Percentiles rank a stretch among this genome's conserved stretches.
phyloP scores from a whole-genome alignment of 1,284 basidiomycete genomes.

The Leucoagaricus sp. region DNA sequence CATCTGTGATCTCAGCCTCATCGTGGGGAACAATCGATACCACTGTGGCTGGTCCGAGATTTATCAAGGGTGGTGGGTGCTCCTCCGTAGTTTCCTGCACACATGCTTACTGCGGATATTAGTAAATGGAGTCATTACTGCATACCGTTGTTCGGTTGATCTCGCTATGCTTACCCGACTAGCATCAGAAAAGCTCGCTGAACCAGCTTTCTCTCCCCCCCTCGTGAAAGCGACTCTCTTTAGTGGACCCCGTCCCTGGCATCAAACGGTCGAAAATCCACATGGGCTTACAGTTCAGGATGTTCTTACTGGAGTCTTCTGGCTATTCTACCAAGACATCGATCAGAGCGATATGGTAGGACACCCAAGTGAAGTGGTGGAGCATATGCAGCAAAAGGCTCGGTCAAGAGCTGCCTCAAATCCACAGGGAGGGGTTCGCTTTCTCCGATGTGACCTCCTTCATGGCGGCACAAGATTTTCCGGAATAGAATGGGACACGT shows the following conservation, averaged over 20 bases:
- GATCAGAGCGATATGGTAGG: background rate
- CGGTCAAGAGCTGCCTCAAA: no score
- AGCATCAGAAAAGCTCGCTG: background rate
- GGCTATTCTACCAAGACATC: background rate
- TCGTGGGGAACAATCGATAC: constrained; percentile 8
- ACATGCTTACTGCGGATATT: background rate
- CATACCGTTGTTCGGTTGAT: no score
- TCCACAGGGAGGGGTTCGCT: no score
- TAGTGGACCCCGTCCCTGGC: background rate
- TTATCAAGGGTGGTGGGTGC: background rate
- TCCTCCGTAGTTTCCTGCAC: background rate
- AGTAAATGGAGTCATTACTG: no score
- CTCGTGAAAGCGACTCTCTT: background rate
- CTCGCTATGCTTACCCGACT: background rate
- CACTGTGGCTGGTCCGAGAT: background rate
- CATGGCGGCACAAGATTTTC: no score
- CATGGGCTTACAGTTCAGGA: constrained; percentile 12
- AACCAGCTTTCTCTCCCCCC: constrained; percentile 4
- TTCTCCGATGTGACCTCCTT: no score
- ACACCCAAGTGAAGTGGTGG: no score
- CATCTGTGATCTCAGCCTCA: background rate
- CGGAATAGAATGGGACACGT: no score
- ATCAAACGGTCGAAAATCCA: background rate
- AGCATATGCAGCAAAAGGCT: no score
- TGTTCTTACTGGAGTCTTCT: constrained; percentile 3